These are phyloP conservation scores for Beta vulgaris DNA, from an alignment of 148 eudicot species.

Conservation along the genomic window DNA sequence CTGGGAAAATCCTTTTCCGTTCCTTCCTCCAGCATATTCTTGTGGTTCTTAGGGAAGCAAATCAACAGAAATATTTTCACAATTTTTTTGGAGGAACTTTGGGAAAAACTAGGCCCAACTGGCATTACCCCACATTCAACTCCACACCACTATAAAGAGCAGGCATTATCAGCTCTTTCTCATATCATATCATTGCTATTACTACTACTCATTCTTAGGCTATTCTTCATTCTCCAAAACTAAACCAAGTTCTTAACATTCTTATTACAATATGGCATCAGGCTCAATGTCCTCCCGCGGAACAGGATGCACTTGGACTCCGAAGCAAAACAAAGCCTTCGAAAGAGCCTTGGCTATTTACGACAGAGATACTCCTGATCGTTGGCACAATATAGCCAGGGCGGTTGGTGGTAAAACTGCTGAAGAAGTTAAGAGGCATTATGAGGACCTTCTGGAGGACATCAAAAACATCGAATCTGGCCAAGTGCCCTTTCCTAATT, in stretches of 20 bases:
- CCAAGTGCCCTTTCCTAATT: constrained; percentile 51
- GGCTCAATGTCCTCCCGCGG: constrained; percentile 31
- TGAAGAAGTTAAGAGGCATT: constrained; percentile 52
- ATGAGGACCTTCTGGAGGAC: constrained; percentile 46
- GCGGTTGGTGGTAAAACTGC: constrained; percentile 54
- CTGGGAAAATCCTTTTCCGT: constrained; percentile 12
- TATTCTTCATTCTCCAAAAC: background rate
- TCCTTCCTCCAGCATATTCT: constrained; percentile 24
- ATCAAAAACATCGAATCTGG: constrained; percentile 47
- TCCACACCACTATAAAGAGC: constrained; percentile 54
- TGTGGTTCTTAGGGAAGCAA: constrained; percentile 50
- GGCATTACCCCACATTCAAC: constrained; percentile 56
- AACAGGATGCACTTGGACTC: constrained; percentile 39
- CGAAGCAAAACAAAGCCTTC: constrained; percentile 53
- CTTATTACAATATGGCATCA: constrained; percentile 38
- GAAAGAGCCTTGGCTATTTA: constrained; percentile 57
- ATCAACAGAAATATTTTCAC: constrained; percentile 36
- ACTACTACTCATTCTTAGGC: constrained; percentile 8
- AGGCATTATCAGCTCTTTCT: constrained; percentile 36
- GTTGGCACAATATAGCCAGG: constrained; percentile 57
- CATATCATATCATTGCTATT: constrained; percentile 23
- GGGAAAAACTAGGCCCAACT: constrained; percentile 36
- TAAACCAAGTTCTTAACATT: constrained; percentile 1
- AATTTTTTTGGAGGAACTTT: constrained; percentile 8
- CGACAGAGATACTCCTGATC: constrained; percentile 56